Percentiles rank a stretch among this genome's conserved stretches.
phyloP scores from a whole-genome alignment of 352 stramenopile species.

The Phytophthora sp. region DNA sequence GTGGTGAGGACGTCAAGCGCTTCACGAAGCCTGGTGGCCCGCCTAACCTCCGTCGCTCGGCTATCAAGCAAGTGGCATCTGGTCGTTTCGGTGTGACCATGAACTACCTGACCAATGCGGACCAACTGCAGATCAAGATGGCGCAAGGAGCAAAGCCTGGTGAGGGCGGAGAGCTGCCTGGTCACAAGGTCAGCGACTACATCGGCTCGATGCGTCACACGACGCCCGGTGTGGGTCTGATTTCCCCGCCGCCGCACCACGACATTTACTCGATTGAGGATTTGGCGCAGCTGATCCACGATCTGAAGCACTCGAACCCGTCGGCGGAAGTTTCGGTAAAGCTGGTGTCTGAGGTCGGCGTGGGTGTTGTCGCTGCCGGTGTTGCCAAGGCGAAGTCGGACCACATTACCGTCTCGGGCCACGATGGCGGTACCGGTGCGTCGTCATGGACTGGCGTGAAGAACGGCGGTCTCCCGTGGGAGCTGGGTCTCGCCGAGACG shows the following conservation, averaged over 20 bases:
- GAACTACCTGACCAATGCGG: constrained; percentile 96
- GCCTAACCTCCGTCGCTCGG: constrained; percentile 78
- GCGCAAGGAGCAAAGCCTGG: constrained; percentile 97
- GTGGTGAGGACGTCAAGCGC: constrained; percentile 92
- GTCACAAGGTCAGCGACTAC: constrained; percentile 97
- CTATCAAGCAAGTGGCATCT: constrained; percentile 96
- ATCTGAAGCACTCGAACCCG: constrained; percentile 97
- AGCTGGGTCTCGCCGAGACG: constrained; percentile 96
- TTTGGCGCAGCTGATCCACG: constrained; percentile 97
- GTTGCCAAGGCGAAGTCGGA: constrained; percentile 93
- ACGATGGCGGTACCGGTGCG: constrained; percentile 96
- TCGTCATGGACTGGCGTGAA: constrained; percentile 96
- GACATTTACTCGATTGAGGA: constrained; percentile 99
- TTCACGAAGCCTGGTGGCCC: constrained; percentile 56
- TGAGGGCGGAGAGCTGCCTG: constrained; percentile 96
- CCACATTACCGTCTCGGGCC: constrained; percentile 95
- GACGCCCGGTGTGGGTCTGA: constrained; percentile 95
- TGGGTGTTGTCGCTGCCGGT: constrained; percentile 95
- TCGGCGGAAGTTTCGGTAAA: constrained; percentile 95
- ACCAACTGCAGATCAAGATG: constrained; percentile 99
- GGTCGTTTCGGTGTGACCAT: constrained; percentile 97
- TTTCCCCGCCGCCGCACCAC: constrained; percentile 96
- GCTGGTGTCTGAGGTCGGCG: constrained; percentile 96
- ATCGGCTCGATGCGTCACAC: constrained; percentile 96
- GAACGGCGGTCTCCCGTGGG: constrained; percentile 94